Conservation (phyloP, 257 asterid species). For the Buddleja alternifolia region DNA sequence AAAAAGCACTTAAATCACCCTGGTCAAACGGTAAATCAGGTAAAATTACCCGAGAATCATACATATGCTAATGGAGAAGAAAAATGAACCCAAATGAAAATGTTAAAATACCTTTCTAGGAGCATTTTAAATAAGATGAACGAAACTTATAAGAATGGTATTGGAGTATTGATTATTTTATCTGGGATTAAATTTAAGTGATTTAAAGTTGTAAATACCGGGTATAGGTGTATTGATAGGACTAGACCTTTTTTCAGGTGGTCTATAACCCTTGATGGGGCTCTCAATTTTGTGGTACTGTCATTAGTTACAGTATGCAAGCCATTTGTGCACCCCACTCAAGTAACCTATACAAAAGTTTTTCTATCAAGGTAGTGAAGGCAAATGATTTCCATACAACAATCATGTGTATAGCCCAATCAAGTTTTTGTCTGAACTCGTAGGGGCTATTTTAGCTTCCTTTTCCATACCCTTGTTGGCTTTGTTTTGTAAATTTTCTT, state of each 20-base stretch:
- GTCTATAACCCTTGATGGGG: conserved; percentile 48
- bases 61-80: no score
- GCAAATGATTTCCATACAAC: conserved; percentile 46
- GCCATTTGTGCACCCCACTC: conserved; percentile 72
- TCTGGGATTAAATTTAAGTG: conserved; percentile 5
- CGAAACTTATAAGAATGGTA: not conserved
- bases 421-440: conserved; percentile 45
- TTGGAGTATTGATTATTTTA: conserved; percentile 10
- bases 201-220: not conserved
- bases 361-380: conserved; percentile 40
- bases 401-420: conserved; percentile 45
- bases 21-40: no score
- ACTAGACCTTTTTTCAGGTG: conserved; percentile 51
- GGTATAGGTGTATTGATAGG: conserved; percentile 11
- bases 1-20: no score
- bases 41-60: no score
- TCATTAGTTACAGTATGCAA: conserved; percentile 50
- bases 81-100: not conserved
- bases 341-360: conserved; percentile 47
- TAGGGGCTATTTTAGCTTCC: conserved; percentile 3
- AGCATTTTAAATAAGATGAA: conserved; percentile 2
- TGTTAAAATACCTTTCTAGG: not conserved
- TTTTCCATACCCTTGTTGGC: not conserved
- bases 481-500: conserved; percentile 11
- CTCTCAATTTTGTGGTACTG: conserved; percentile 50